Conservation (phyloP, 306 rosid genomes). For the Casuarina cunninghamiana region DNA sequence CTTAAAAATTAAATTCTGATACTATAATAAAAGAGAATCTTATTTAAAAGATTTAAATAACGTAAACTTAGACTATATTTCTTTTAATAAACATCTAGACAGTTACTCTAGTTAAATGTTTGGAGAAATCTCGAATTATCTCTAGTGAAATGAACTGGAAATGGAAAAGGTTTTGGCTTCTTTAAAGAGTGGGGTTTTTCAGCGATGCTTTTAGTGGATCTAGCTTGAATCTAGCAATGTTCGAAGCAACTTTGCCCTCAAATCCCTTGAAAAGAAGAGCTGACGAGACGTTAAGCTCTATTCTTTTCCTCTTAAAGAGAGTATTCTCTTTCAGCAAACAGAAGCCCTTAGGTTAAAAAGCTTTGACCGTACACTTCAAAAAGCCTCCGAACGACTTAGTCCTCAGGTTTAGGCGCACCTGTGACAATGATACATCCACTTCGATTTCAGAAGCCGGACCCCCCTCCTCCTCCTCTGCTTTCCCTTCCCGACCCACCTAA, state of each 20-base stretch:
- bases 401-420: slow-evolving; percentile 50
- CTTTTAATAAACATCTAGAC: no score
- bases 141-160: no score
- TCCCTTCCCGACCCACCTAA: slow-evolving; percentile 32
- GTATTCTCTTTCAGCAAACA: slow-evolving; percentile 39
- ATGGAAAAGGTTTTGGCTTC: background rate
- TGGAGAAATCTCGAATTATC: no score
- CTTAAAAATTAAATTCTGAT: no score
- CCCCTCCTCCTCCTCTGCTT: slow-evolving; percentile 28
- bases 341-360: slow-evolving; percentile 47
- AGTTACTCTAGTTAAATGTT: no score
- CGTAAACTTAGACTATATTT: no score
- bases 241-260: slow-evolving; percentile 18
- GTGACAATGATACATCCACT: slow-evolving; percentile 50
- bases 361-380: slow-evolving; percentile 48
- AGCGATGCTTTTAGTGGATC: slow-evolving; percentile 22
- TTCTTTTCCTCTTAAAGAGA: slow-evolving; percentile 40
- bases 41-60: no score
- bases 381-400: slow-evolving; percentile 60
- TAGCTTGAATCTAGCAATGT: slow-evolving; percentile 24
- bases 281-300: slow-evolving; percentile 2
- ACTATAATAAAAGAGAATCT: no score
- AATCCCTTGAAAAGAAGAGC: slow-evolving; percentile 69
- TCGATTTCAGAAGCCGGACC: slow-evolving; percentile 62
- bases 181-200: slow-evolving; percentile 35